phyloP scores from a whole-genome alignment of 2,329 filamentous ascomycete genomes.

The Aspergillus puulaauensis region DNA sequence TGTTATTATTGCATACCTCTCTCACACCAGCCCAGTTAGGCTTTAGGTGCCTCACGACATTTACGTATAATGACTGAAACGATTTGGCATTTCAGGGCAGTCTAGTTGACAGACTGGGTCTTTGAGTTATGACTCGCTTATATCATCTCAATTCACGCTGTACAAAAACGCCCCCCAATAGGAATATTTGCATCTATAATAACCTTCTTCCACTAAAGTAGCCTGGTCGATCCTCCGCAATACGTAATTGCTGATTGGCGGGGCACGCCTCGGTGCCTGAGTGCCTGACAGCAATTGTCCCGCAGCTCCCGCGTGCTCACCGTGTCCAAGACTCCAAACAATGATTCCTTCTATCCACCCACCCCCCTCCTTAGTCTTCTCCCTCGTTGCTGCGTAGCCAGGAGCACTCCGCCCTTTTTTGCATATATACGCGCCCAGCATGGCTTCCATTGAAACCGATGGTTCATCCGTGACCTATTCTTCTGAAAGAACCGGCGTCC shows the following conservation, averaged over 20 bases:
- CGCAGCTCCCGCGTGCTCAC: background rate
- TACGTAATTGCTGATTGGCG: background rate
- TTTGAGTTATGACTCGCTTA: background rate
- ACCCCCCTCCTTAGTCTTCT: background rate
- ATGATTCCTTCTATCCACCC: background rate
- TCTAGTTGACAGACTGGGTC: background rate
- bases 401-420: background rate
- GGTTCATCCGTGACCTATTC: constrained; percentile 44
- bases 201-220: constrained; percentile 1
- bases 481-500: constrained; percentile 48
- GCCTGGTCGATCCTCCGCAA: constrained; percentile 5
- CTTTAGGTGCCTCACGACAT: background rate
- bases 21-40: background rate
- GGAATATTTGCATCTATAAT: background rate
- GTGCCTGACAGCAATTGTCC: constrained; percentile 8
- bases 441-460: constrained; percentile 30
- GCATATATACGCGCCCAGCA: constrained; percentile 8
- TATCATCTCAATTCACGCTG: background rate
- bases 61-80: background rate
- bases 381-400: background rate
- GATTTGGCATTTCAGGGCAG: background rate
- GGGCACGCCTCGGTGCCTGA: background rate
- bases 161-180: background rate
- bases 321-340: background rate
- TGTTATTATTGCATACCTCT: background rate